Evolutionary conservation across 2,329 filamentous ascomycete genomes (phyloP), one percentile per base, ranked within the genome.

Genomic region (Colletotrichum falcatum): DNA sequence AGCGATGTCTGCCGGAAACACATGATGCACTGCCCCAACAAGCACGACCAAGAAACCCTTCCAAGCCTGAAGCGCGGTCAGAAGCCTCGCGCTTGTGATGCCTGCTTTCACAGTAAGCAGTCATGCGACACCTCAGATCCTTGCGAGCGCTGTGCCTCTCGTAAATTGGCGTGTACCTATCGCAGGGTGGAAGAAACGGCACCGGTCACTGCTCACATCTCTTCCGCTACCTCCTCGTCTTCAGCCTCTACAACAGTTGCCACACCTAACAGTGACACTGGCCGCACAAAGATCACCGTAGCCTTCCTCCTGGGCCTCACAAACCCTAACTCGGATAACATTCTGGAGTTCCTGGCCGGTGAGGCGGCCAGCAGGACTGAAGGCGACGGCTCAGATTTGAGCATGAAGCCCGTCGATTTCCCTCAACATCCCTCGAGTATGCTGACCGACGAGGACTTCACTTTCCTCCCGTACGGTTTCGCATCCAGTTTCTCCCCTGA

Each of bases 1-100:
- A 75, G 73, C 33, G 74, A 75, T 55, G 76, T 78, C 20, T 78
- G 76, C 67, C 74, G 76, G 12, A 77, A 77, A 53, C 77, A 78
- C 61, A 69, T 73, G 9, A 37, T 72, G 7, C 69, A 72, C 48
- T 78, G 76, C 39, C 64, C 70, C 4, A 68, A 66, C 42, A 76
- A 74, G 11, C 48, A 44, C 20, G 37, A 58, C 23, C 51, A 59
- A 20, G 64, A 71, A 23, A 46, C 37, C 2, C 35, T 77, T 1
- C 74, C 75, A 3, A 72, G 73, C 1, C 71, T 74, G 11, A 75
- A 74, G 46, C 74, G 77, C 6, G 77, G 77, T 18, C 76, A 77
- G 37, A 77, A 76, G 51, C 74, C 76, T 0, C 65, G 70, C 1
- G 77, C 77, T 3, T 79, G 78, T 64, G 76, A 78, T 26, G 73